Evolutionary conservation across 768 basidiomycete genomes (phyloP).

Genomic region (Suillus sp.): DNA sequence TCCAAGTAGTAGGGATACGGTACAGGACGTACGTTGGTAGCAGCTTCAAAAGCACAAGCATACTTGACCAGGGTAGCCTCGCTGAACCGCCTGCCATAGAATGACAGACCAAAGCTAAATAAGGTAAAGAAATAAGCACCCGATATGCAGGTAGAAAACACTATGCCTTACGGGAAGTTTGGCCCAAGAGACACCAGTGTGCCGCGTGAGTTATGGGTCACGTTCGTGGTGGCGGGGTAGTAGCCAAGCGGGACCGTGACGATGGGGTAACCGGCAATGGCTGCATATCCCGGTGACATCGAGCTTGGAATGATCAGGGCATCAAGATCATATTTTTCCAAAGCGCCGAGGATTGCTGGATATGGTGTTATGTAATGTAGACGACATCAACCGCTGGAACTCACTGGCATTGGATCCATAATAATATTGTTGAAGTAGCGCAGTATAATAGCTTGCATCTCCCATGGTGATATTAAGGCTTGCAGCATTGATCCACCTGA

Average conservation of each 20-base stretch:
- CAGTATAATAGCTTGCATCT: neutral
- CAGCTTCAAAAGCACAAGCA: constrained; percentile 7
- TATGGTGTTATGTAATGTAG: neutral
- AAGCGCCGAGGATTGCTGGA: constrained; percentile 52
- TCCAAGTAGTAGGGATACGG: neutral
- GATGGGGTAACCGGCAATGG: constrained; percentile 65
- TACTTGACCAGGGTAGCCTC: constrained; percentile 8
- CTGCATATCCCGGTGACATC: constrained; percentile 27
- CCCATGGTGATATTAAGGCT: constrained; percentile 3
- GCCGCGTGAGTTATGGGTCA: neutral
- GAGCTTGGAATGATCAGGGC: constrained; percentile 50
- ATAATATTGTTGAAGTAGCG: constrained; percentile 3
- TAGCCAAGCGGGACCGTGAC: constrained; percentile 64
- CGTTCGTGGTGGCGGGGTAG: constrained; percentile 46
- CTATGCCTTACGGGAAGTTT: constrained; percentile 4
- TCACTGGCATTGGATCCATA: constrained; percentile 8
- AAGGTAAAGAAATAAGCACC: neutral
- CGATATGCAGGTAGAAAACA: neutral
- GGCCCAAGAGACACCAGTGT: neutral
- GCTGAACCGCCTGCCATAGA: constrained; percentile 6
- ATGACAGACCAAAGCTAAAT: constrained; percentile 6
- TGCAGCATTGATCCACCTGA: constrained; percentile 1
- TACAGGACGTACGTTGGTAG: neutral
- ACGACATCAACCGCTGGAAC: neutral
- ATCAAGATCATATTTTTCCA: constrained; percentile 49